Base-by-base conservation (phyloP, 768 basidiomycete species). In the Calocybe cyanea region DNA sequence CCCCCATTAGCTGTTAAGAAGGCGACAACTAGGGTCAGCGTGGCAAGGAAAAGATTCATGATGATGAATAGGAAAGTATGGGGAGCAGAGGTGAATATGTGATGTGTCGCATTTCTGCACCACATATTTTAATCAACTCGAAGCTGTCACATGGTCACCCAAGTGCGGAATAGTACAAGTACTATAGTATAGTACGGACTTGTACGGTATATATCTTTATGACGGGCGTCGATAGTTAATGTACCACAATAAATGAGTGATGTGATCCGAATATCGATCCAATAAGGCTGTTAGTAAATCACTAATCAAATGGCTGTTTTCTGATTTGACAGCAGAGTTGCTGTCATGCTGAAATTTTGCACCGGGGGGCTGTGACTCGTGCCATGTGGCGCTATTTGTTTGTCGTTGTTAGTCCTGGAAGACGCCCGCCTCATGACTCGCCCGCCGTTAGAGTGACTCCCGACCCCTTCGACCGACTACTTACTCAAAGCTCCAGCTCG, bases 31-130 rank as follows among this genome's bases (percentile, higher is more conserved):
- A 71, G 49, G 31, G 58, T 60, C 39, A 73, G 46, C 32, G 70
- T 24, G 30, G 73, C 58, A 52, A 68, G 57, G 42, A 65, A 55
- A 50, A 73, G 47, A 67, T 70, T 77, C 78, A 80, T 78, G 48
- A 50, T 53, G 43, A 39, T 45, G 36, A 58, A 57, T 23, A 41
- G 52, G 46, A 45, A 53, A 51, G 34, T 25, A n/a, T n/a, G n/a
- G n/a, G n/a, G n/a, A n/a, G n/a, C n/a, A n/a, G n/a, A n/a, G n/a
- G n/a, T n/a, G n/a, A n/a, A n/a, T n/a, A n/a, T n/a, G n/a, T n/a
- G n/a, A n/a, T n/a, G n/a, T n/a, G n/a, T n/a, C n/a, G n/a, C n/a
- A n/a, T n/a, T n/a, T n/a, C n/a, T n/a, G n/a, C n/a, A n/a, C n/a
- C n/a, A n/a, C n/a, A n/a, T n/a, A n/a, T n/a, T n/a, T n/a, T n/a